These are phyloP conservation scores for Penicillium paxilli DNA, from an alignment of 495 filamentous ascomycete genomes.

Conservation along the genomic window DNA sequence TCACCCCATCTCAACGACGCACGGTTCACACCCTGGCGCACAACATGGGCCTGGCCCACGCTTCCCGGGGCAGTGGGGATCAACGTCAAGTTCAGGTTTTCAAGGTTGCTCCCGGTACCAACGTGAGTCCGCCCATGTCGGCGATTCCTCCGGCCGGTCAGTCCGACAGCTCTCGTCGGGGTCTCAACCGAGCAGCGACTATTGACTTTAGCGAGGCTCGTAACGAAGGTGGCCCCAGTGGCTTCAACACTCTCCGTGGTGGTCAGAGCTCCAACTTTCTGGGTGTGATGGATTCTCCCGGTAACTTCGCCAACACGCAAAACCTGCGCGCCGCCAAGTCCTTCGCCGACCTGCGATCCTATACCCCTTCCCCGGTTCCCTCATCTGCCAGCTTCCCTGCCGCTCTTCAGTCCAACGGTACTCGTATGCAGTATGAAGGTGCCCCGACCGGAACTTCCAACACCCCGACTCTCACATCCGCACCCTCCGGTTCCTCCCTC, in stretches of 20 bases:
- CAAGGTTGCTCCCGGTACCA: conserved; percentile 61
- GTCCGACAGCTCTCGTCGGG: conserved; percentile 73
- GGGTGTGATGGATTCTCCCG: conserved; percentile 81
- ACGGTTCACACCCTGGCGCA: conserved; percentile 93
- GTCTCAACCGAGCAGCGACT: conserved; percentile 90
- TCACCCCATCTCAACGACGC: conserved; percentile 80
- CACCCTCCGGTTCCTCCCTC: conserved; percentile 62
- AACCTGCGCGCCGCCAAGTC: conserved; percentile 96
- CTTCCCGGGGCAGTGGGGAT: conserved; percentile 82
- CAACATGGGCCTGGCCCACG: conserved; percentile 87
- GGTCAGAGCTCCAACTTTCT: conserved; percentile 75
- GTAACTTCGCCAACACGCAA: conserved; percentile 60
- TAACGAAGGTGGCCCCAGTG: conserved; percentile 57
- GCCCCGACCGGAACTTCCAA: conserved; percentile 61
- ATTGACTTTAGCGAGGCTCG: conserved; percentile 95
- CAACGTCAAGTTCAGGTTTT: conserved; percentile 86
- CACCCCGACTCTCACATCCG: conserved; percentile 76
- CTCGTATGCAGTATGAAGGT: conserved; percentile 64
- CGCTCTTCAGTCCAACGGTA: conserved; percentile 61
- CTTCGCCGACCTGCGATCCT: conserved; percentile 91
- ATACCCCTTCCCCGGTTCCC: conserved; percentile 89
- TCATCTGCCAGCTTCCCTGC: conserved; percentile 88
- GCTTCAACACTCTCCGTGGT: conserved; percentile 73
- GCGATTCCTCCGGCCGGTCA: conserved; percentile 62
- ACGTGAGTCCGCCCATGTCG: conserved; percentile 63